phyloP scores from a whole-genome alignment of 192 early-diverging fungal species.

The Backusella sp. region DNA sequence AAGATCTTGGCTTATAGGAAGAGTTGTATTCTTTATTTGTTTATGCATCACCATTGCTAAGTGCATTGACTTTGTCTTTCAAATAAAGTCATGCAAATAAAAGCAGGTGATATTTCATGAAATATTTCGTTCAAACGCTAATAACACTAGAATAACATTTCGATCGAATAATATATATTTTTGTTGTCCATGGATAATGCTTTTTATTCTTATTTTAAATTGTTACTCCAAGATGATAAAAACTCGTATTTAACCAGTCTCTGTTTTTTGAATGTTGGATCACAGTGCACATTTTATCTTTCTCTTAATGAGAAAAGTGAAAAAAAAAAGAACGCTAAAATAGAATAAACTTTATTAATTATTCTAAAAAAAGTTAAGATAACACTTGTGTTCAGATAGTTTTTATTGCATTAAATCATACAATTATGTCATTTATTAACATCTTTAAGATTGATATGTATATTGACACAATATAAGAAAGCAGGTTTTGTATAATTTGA shows the following conservation, averaged over 20 bases:
- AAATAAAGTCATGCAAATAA: neutral
- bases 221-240: neutral
- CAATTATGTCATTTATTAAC: neutral
- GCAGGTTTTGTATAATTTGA: too few species aligned
- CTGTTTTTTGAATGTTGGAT: neutral
- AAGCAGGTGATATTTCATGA: neutral
- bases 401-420: neutral
- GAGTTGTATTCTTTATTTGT: neutral
- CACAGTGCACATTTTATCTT: too few species aligned
- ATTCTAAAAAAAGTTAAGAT: neutral
- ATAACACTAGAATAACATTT: too few species aligned
- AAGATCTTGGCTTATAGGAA: neutral
- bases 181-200: too few species aligned
- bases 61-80: neutral
- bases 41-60: neutral
- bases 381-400: neutral
- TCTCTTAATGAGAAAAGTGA: too few species aligned
- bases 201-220: too few species aligned
- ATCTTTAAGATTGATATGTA: too few species aligned
- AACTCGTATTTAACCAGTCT: neutral
- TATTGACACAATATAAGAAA: too few species aligned
- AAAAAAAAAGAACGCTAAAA: neutral
- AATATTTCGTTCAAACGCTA: neutral
- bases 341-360: neutral
- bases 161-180: neutral